These are phyloP conservation scores for Nigrospora osmanthi DNA, from an alignment of 2,329 filamentous ascomycete species.

Conservation along the genomic window DNA sequence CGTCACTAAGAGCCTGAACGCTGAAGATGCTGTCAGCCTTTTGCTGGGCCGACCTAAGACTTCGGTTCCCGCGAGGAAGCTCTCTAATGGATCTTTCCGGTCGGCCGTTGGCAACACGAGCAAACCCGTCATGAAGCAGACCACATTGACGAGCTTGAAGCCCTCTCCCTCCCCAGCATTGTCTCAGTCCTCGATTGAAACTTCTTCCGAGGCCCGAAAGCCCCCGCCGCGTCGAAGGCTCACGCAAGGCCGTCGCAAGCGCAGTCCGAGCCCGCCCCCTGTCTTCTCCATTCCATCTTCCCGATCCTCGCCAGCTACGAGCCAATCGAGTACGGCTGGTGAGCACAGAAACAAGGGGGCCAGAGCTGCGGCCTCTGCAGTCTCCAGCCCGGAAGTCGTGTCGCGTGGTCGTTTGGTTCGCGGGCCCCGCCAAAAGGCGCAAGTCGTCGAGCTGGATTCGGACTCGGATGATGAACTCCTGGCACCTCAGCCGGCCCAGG, in stretches of 20 bases:
- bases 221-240: conserved; percentile 16
- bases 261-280: conserved; percentile 15
- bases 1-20: conserved; percentile 7
- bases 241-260: conserved; percentile 17
- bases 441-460: conserved; percentile 8
- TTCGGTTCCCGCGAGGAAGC: neutral
- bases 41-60: conserved; percentile 3
- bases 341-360: too few species aligned
- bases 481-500: neutral
- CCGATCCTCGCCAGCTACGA: conserved; percentile 19
- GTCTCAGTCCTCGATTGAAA: too few species aligned
- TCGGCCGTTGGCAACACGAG: too few species aligned
- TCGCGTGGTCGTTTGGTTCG: neutral
- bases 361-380: too few species aligned
- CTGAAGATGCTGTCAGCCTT: conserved; percentile 3
- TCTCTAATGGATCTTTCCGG: conserved; percentile 4
- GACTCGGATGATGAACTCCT: conserved; percentile 8
- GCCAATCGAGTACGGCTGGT: conserved; percentile 4
- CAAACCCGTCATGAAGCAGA: too few species aligned
- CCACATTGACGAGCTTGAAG: too few species aligned
- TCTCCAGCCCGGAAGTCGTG: too few species aligned
- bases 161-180: too few species aligned
- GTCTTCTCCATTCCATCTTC: conserved; percentile 23
- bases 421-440: neutral
- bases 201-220: conserved; percentile 3